Evolutionary conservation across 1,284 basidiomycete species (phyloP).

Genomic region (Polyporus tsugae): DNA sequence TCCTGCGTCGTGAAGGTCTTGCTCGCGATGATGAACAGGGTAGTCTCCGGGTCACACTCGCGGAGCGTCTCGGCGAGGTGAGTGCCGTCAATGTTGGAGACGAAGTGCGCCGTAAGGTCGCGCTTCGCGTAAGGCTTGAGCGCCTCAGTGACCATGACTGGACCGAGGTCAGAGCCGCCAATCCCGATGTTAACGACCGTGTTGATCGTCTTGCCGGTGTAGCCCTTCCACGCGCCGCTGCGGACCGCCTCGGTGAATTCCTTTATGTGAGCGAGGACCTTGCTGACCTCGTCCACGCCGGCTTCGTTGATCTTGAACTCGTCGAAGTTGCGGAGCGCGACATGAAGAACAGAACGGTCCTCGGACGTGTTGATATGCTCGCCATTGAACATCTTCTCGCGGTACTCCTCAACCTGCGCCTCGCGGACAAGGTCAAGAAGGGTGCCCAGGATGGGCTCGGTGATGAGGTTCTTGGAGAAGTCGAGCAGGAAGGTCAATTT

Average conservation of each 20-base stretch:
- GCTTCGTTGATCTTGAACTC: conserved; percentile 81
- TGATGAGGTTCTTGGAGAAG: conserved; percentile 97
- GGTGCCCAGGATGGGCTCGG: conserved; percentile 80
- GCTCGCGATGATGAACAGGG: conserved; percentile 96
- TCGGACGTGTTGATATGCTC: conserved; percentile 99
- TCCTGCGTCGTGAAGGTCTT: conserved; percentile 99
- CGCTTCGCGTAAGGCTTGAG: conserved; percentile 94
- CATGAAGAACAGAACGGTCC: conserved; percentile 94
- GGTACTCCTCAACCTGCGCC: conserved; percentile 85
- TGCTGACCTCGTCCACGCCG: conserved; percentile 85
- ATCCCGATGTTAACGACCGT: conserved; percentile 99
- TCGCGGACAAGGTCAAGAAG: conserved; percentile 88
- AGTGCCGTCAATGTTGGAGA: conserved; percentile 98
- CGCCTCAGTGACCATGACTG: conserved; percentile 99
- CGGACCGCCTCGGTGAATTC: conserved; percentile 89
- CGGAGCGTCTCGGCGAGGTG: conserved; percentile 93
- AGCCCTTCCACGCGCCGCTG: conserved; percentile 93
- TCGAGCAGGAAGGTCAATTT: conserved; percentile 90
- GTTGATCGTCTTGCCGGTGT: conserved; percentile 95
- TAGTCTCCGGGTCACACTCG: conserved; percentile 89
- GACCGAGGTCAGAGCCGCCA: conserved; percentile 96
- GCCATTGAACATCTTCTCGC: conserved; percentile 95
- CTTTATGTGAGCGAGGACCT: conserved; percentile 92
- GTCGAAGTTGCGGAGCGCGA: conserved; percentile 90
- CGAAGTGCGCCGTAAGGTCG: conserved; percentile 89